Evolutionary conservation across 768 basidiomycete genomes (phyloP).

Genomic region (Mycena galericulata): DNA sequence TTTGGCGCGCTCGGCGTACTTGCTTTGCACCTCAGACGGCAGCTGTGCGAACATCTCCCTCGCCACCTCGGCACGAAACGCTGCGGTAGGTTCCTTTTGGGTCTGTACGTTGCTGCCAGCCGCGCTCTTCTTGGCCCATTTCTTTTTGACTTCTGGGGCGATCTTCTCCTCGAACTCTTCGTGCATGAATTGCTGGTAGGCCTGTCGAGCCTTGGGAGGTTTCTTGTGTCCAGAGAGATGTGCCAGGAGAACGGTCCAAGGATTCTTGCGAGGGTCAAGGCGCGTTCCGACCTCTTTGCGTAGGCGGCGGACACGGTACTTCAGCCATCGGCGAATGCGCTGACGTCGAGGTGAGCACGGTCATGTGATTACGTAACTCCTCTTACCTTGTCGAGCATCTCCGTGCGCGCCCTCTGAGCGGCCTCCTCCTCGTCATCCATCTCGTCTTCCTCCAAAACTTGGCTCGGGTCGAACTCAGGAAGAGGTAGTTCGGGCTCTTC

Average conservation of each 20-base stretch:
- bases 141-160: neutral
- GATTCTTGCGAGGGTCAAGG: neutral
- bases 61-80: neutral
- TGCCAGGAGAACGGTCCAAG: neutral
- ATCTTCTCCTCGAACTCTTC: neutral
- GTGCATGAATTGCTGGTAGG: slow-evolving; percentile 15
- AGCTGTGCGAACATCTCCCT: neutral
- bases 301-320: slow-evolving; percentile 2
- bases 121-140: neutral
- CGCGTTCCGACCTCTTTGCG: no score
- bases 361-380: neutral
- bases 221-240: neutral
- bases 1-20: neutral
- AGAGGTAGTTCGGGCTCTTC: slow-evolving; percentile 7
- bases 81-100: neutral
- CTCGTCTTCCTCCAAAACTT: neutral
- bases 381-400: neutral
- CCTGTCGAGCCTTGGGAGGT: slow-evolving; percentile 4
- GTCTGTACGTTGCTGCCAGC: neutral
- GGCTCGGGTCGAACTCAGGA: neutral
- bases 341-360: neutral
- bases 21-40: neutral
- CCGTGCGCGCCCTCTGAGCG: neutral
- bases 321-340: slow-evolving; percentile 27
- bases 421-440: neutral